Base-by-base conservation (phyloP, 2,329 filamentous ascomycete genomes). In the Apiospora koreana region DNA sequence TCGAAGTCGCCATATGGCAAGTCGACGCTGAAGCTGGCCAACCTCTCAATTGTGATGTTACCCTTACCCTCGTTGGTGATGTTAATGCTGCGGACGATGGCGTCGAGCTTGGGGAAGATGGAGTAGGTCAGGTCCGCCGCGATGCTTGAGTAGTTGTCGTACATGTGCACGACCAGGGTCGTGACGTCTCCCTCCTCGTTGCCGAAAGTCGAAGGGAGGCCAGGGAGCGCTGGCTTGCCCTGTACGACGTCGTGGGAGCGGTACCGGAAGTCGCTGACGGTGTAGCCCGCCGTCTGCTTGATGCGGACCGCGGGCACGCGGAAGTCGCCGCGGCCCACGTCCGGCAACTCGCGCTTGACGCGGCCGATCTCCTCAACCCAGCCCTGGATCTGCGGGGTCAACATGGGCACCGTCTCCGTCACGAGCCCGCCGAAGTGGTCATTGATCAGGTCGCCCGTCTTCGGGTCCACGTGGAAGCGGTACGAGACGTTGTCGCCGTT, bases 261-360 rank as follows among this genome's bases (percentile, higher is more conserved):
- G 74, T 91, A 92, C 48, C 82, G 81, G 70, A 92, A 85, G 9
- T 86, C 85, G 8, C 86, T 87, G 18, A 92, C 84, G 0, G 88
- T 90, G 71, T 88, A 84, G 41, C 89, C 89, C 21, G 84, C 84
- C 1, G 85, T 80, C 74, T 92, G 89, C 68, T 84, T 83, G 73
- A 92, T 88, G 46, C 87, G 86, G 16, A 92, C 83, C 0, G 90
- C 89, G 0, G 90, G 90, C 2, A 86, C 80, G 3, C 90, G 85
- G 73, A 90, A 89, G 75, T 92, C 90, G 21, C 89, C 89, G 9
- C 89, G 85, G 0, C 90, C 89, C 5, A 89, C 80, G 71, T 92
- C 89, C 1, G 90, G 90, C 69, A 90, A 91, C 75, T 92, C 90
- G 38, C 90, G 86, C 21, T 87, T 85, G 21, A 85, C 76, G 54